Evolutionary conservation across 371 early-diverging fungal genomes (phyloP).

Genomic region (Chytridium lagenaria): DNA sequence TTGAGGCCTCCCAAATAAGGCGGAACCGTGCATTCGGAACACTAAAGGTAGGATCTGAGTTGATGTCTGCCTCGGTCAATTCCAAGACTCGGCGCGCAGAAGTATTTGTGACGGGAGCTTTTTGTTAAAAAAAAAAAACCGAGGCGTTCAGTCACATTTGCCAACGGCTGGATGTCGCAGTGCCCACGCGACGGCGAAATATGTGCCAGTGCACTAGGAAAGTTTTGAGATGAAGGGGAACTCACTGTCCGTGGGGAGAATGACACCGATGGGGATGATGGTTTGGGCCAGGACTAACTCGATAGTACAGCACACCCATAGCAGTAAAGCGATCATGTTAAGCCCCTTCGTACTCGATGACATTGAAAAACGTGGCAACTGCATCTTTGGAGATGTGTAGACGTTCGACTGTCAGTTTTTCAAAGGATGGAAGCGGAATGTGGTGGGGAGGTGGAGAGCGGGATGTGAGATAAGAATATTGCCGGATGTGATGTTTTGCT

Average conservation of each 20-base stretch:
- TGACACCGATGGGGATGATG: constrained; percentile 7
- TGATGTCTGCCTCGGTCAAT: constrained; percentile 7
- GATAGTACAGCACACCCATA: neutral
- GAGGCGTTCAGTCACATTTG: too few relatives aligned
- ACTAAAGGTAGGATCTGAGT: neutral
- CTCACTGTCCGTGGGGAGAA: constrained; percentile 12
- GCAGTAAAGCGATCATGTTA: too few relatives aligned
- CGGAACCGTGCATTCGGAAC: neutral
- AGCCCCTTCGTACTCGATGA: too few relatives aligned
- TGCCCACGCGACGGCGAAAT: too few relatives aligned
- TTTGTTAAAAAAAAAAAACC: too few relatives aligned
- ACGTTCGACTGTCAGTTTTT: too few relatives aligned
- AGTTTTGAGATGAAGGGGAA: too few relatives aligned
- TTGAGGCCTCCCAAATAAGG: neutral
- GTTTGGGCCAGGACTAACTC: neutral
- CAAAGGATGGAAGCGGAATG: neutral
- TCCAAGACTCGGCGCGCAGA: constrained; percentile 9
- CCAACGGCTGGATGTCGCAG: too few relatives aligned
- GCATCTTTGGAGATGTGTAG: too few relatives aligned
- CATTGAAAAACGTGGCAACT: too few relatives aligned
- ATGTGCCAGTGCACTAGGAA: too few relatives aligned
- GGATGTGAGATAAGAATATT: neutral
- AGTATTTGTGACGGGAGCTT: constrained; percentile 4
- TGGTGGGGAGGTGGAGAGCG: neutral
- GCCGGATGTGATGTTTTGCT: too few relatives aligned